phyloP scores from a whole-genome alignment of 192 early-diverging fungal genomes.

The Backusella macrospora region DNA sequence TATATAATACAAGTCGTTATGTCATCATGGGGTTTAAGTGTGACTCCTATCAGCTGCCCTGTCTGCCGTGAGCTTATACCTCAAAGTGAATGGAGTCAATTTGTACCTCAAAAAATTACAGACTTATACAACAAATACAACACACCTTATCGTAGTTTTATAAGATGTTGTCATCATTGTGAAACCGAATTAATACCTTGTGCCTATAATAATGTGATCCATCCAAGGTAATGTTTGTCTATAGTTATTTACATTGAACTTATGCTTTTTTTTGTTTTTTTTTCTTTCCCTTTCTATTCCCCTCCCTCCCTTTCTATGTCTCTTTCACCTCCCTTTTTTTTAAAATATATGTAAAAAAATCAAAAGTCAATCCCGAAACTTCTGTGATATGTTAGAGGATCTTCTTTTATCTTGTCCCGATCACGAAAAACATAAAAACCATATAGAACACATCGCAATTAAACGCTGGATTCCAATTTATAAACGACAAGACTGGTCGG shows the following conservation, averaged over 20 bases:
- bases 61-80: constrained; percentile 56
- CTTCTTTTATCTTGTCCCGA: not conserved
- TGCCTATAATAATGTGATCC: constrained; percentile 14
- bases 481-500: constrained; percentile 19
- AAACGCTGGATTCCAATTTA: constrained; percentile 12
- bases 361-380: not conserved
- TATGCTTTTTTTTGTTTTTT: not conserved
- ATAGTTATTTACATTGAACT: not conserved
- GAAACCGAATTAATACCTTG: constrained; percentile 50
- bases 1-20: constrained; percentile 60
- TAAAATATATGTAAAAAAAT: not conserved
- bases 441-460: not conserved
- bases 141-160: constrained; percentile 56
- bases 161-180: constrained; percentile 52
- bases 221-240: constrained; percentile 11
- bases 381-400: constrained; percentile 11
- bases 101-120: constrained; percentile 47
- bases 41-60: constrained; percentile 62
- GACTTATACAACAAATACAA: constrained; percentile 56
- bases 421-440: constrained; percentile 15
- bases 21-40: constrained; percentile 59
- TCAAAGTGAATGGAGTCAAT: constrained; percentile 59
- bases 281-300: not conserved
- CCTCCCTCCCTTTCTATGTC: not conserved
- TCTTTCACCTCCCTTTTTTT: not conserved